Base-by-base conservation (phyloP, 177 flowering plant genomes). In the Vitis hybrid region DNA sequence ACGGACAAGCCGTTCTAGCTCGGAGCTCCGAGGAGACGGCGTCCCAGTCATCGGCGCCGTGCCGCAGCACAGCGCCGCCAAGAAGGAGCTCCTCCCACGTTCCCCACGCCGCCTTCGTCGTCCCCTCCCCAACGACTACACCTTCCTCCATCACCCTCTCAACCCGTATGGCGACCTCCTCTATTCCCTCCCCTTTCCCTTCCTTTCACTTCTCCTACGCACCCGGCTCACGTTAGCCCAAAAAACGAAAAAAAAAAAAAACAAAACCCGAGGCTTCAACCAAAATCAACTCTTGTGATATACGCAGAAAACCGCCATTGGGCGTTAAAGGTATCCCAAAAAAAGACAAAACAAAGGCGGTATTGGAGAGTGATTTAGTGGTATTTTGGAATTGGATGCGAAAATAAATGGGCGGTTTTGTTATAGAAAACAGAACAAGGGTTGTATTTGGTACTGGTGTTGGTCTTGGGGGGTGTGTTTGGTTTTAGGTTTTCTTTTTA, bases 21-120 rank as follows among this genome's bases (percentile, higher is more conserved):
- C 88, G 94, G 80, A 94, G 87, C 86, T 91, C 97, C 71, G 85
- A 65, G 52, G 91, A 93, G 7, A 94, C 90, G 70, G 80, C 81
- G 65, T 78, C 82, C 98, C 98, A 94, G 70, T 86, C 85, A 1
- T 58, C 64, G 64, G 82, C 84, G 0, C 98, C 98, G 71, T 94
- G 92, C 61, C 96, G 79, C 62, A 89, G 77, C 19, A 94, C 91
- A 40, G 98, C 97, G n/a, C 97, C 90, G 0, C 88, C 96, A 1
- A 93, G 79, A 40, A 93, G 67, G 4, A 93, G 86, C 82, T 90
- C 97, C 72, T 91, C 96, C 98, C 97, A 93, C 51, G 97, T 91
- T 40, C 96, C 93, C 98, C 98, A 91, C 65, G 35, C 67, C 70
- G 17, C 60, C 67, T 57, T 50, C 69, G 12, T 35, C 46, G 1